Conservation (phyloP, 192 early-diverging fungal species). For the Chytriomyces sp. region DNA sequence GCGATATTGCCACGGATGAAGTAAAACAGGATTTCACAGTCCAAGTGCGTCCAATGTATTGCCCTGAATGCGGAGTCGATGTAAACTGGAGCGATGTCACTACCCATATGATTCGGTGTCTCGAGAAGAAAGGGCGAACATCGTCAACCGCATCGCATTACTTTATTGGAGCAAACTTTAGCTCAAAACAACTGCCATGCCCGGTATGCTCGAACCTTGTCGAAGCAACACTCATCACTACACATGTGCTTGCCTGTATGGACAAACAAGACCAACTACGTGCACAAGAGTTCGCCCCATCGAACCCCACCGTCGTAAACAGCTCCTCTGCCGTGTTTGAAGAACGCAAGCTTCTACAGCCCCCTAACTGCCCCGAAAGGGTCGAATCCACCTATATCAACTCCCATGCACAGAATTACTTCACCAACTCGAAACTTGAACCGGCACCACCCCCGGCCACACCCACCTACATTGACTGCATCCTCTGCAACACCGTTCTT, state of each 20-base stretch:
- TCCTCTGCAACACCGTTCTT: too few relatives aligned
- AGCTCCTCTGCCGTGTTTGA: not conserved
- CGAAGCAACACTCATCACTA: not conserved
- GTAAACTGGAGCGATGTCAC: not conserved
- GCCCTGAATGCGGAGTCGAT: not conserved
- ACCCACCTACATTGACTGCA: too few relatives aligned
- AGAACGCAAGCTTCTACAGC: not conserved
- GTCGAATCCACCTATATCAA: not conserved
- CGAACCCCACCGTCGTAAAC: not conserved
- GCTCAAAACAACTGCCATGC: conserved; percentile 3
- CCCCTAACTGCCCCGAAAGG: not conserved
- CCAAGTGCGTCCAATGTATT: not conserved
- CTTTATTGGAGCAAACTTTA: not conserved
- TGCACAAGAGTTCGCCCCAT: not conserved
- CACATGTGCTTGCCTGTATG: conserved; percentile 19
- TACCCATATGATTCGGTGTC: not conserved
- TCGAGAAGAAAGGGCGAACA: not conserved
- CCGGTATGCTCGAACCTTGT: conserved; percentile 9
- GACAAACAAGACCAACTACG: conserved; percentile 8
- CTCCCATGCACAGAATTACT: not conserved
- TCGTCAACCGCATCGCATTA: not conserved
- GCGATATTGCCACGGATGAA: not conserved
- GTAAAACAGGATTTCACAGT: not conserved
- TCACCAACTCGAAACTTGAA: not conserved
- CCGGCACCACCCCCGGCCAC: not conserved